Conservation (phyloP, 345 rosid species). For the Eucalyptus polyanthemos region DNA sequence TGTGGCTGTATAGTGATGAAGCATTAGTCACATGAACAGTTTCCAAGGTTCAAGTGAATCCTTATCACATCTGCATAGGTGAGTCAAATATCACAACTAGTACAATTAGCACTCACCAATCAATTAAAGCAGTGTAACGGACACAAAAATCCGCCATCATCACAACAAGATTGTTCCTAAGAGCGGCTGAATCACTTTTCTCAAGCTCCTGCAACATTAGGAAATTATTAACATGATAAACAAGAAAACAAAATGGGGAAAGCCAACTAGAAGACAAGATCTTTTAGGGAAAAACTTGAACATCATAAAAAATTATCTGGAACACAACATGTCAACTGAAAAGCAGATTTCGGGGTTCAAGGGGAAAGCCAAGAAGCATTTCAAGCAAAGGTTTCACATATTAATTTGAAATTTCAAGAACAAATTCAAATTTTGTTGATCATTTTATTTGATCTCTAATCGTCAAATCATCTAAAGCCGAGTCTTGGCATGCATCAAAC, state of each 20-base stretch:
- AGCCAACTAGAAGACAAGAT: background rate
- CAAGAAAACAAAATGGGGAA: background rate
- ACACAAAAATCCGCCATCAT: conserved; percentile 92
- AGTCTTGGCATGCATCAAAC: background rate
- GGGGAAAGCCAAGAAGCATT: background rate
- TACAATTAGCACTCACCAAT: conserved; percentile 46
- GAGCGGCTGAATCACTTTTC: conserved; percentile 73
- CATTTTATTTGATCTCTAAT: background rate
- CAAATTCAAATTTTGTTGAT: background rate
- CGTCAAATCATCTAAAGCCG: background rate
- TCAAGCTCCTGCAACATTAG: conserved; percentile 65
- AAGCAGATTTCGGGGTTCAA: background rate
- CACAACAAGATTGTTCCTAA: conserved; percentile 86
- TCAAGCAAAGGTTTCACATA: background rate
- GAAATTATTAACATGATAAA: background rate
- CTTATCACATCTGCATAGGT: background rate
- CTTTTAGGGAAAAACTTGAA: background rate
- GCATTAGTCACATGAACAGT: background rate
- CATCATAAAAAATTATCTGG: background rate
- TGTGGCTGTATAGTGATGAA: conserved; percentile 19
- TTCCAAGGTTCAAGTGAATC: background rate
- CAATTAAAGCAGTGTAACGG: conserved; percentile 79
- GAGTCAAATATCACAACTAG: background rate
- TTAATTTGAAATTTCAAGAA: background rate
- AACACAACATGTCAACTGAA: background rate